A percentile compares a stretch with the other conserved stretches of the same genome.
Evolutionary conservation across 768 basidiomycete species (phyloP).

Genomic region (Mycena capillaripes): DNA sequence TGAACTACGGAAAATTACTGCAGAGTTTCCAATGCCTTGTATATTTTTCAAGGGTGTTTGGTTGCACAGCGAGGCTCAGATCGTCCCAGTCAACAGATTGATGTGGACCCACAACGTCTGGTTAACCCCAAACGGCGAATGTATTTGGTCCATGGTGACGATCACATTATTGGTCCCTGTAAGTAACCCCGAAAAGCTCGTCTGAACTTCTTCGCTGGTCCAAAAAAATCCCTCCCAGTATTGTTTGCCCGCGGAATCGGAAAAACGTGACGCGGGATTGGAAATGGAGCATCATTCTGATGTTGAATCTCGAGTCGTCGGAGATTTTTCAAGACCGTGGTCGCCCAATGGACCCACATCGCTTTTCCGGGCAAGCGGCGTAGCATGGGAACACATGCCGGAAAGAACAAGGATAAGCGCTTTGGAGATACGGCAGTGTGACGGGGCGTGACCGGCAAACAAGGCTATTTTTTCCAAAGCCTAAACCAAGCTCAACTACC

Average conservation of each 20-base stretch:
- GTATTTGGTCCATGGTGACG: neutral
- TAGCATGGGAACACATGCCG: slow-evolving; percentile 26
- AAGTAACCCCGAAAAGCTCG: neutral
- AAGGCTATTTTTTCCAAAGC: slow-evolving; percentile 28
- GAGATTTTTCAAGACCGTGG: neutral
- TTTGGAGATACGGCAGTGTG: slow-evolving; percentile 8
- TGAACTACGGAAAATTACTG: neutral
- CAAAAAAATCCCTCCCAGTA: neutral
- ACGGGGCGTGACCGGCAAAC: slow-evolving; percentile 27
- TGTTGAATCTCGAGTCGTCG: neutral
- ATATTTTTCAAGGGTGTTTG: neutral
- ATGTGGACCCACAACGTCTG: slow-evolving; percentile 5
- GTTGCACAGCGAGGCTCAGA: neutral
- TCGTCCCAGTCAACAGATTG: neutral
- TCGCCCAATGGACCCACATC: slow-evolving; percentile 18
- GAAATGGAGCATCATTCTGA: slow-evolving; percentile 5
- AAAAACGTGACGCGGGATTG: too few relatives aligned
- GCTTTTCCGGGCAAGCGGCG: slow-evolving; percentile 2
- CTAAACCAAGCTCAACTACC: slow-evolving; percentile 12
- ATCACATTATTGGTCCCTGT: neutral
- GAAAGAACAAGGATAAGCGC: slow-evolving; percentile 15
- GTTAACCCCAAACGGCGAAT: neutral
- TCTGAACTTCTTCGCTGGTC: neutral
- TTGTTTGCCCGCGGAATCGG: neutral
- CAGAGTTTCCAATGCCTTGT: neutral